Evolutionary conservation across 2,329 filamentous ascomycete genomes (phyloP), one percentile per base, ranked within the genome.

Genomic region (Aspergillus luchuensis): DNA sequence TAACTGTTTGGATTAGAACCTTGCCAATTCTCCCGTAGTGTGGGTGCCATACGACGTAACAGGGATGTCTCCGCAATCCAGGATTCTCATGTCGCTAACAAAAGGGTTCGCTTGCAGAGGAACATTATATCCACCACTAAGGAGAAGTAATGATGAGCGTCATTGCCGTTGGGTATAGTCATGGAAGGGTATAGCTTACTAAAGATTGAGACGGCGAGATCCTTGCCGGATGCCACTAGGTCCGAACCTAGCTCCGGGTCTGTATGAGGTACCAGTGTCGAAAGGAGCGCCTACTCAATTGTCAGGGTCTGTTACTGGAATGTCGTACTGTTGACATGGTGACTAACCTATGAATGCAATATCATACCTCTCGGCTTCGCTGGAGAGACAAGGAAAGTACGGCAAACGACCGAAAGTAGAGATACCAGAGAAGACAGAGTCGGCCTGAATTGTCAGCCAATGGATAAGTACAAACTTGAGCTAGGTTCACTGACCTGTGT

Each of bases 401-500:
- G 88, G 87, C 45, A 95, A 79, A 54, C 91, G 87, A 10, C 91
- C 91, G 72, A 95, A 95, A 7, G 91, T 96, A 1, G 89, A 90
- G 71, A 96, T 95, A 28, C 91, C 91, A 1, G 90, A 94, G 78
- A 95, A 96, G 60, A 95, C 91, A 0, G 91, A 92, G 74, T 96
- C 91, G 61, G 91, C 91, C 89, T 93, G 62, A 7, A 17, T n/a
- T 5, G 4, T 48, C 54, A 50, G 39, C 48, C 38, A 21, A 25
- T 49, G 8, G 7, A 13, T 33, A 5, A 33, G 11, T 10, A 33
- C 3, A 11, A 2, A 15, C 2, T 8, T 2, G 7, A 13, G n/a
- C 0, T 8, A 5, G 8, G 21, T 43, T 23, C 2, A 25, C 79
- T 52, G 70, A 91, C 90, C 82, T 95, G 91, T 41, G 87, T 95